Evolutionary conservation across 305 asterid species (phyloP), one percentile per base, ranked within the genome.

Genomic region (Fraxinus sp.): DNA sequence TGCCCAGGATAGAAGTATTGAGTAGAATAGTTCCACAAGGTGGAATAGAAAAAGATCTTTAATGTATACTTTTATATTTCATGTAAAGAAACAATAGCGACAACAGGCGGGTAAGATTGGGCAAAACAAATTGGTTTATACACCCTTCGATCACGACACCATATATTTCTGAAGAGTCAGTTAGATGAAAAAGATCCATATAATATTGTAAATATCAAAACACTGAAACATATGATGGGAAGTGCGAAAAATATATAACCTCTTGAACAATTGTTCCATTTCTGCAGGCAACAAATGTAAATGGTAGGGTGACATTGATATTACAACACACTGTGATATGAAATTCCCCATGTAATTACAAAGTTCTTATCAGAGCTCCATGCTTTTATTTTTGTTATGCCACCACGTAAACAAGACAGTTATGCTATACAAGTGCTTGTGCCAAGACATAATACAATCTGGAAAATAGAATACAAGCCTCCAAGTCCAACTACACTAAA

Each of bases 31-130:
- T 26, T 41, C 62, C 30, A 70, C 43, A n/a, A 70, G 78, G 18
- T 55, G 86, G 46, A 81, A 28, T 64, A 75, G 39, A 57, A 52
- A 68, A 39, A 35, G 36, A 59, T 59, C 70, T 59, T 59, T 59
- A 18, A 59, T 7, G 26, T 57, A 20, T 57, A 57, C 2, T 18
- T 57, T 57, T 20, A 18, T 18, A 57, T 6, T 57, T 57, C 20
- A 16, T 18, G 68, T 18, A 57, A 57, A 18, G 28, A 28, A 57
- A 57, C 26, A 57, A 57, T 59, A 59, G 22, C 70, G 20, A 59
- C 70, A 59, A 18, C 1, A 59, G 20, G 30, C 28, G 7, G 70
- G 26, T 20, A 59, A 57, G 70, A 20, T 59, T 41, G 26, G 66
- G 46, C 66, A 77, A 43, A 18, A 49, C 46, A 73, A 75, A 82